Conservation (phyloP, 768 basidiomycete genomes). For the Tricholoma bakamatsutake region DNA sequence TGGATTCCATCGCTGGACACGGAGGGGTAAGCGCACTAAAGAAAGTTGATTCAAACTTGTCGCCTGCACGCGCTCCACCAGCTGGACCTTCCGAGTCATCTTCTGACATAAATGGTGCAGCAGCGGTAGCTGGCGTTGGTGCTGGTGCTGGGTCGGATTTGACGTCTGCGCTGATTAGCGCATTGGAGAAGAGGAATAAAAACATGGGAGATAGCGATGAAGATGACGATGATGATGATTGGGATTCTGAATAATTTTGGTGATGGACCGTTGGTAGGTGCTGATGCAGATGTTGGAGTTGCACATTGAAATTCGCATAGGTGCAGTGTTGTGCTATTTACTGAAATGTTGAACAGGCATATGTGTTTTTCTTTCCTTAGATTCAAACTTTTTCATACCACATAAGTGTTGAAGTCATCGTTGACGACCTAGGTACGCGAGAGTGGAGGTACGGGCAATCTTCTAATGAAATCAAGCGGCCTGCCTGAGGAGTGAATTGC, state of each 20-base stretch:
- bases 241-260: constrained; percentile 44
- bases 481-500: too few species aligned
- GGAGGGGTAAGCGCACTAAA: constrained; percentile 11
- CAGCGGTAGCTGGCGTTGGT: constrained; percentile 30
- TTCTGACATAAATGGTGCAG: constrained; percentile 22
- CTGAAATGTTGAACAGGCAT: not conserved
- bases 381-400: not conserved
- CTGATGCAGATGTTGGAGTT: not conserved
- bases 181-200: constrained; percentile 77
- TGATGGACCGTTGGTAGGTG: not conserved
- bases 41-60: constrained; percentile 10
- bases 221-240: constrained; percentile 69
- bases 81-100: constrained; percentile 10
- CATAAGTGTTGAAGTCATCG: not conserved
- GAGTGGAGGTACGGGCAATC: too few species aligned
- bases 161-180: constrained; percentile 79
- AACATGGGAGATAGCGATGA: constrained; percentile 84
- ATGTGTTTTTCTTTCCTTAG: not conserved
- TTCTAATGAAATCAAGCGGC: too few species aligned
- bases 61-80: constrained; percentile 9
- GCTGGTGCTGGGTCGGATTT: constrained; percentile 61
- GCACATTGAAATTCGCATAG: not conserved
- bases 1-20: constrained; percentile 10
- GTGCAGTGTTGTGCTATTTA: not conserved
- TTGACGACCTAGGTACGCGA: not conserved